Percentiles rank a stretch among this genome's conserved stretches.
Conservation (phyloP, 257 asterid genomes). For the Solanum paucissectum region DNA sequence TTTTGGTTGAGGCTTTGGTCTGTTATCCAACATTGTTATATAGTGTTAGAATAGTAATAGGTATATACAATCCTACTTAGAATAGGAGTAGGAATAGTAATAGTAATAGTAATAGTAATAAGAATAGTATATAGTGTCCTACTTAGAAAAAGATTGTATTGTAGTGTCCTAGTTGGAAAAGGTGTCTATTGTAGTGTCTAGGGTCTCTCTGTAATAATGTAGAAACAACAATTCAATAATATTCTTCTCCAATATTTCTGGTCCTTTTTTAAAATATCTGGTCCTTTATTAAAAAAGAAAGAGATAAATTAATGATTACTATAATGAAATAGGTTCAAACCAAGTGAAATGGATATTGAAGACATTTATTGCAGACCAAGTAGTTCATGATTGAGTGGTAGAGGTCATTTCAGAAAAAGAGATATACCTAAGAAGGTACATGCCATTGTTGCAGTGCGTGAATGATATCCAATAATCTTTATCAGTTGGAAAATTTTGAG, state of each 20-base stretch:
- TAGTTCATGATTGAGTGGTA: background rate
- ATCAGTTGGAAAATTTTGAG: background rate
- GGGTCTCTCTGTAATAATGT: too few relatives aligned
- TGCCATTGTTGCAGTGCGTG: background rate
- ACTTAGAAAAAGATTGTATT: too few relatives aligned
- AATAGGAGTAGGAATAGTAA: too few relatives aligned
- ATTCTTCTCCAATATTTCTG: too few relatives aligned
- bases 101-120: too few relatives aligned
- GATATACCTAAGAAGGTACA: background rate
- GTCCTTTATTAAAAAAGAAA: background rate
- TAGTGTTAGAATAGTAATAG: background rate
- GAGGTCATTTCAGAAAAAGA: background rate
- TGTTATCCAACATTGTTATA: background rate
- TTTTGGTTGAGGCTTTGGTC: background rate
- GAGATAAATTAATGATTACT: background rate
- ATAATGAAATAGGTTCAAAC: background rate
- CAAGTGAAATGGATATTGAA: background rate
- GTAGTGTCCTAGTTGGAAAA: too few relatives aligned
- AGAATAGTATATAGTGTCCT: too few relatives aligned
- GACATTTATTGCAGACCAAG: background rate
- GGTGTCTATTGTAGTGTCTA: too few relatives aligned
- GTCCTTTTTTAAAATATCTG: background rate
- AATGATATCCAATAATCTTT: background rate
- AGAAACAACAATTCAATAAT: too few relatives aligned
- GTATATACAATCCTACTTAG: too few relatives aligned